Conservation (phyloP, 306 rosid species). For the Pachyrhizus erosus region DNA sequence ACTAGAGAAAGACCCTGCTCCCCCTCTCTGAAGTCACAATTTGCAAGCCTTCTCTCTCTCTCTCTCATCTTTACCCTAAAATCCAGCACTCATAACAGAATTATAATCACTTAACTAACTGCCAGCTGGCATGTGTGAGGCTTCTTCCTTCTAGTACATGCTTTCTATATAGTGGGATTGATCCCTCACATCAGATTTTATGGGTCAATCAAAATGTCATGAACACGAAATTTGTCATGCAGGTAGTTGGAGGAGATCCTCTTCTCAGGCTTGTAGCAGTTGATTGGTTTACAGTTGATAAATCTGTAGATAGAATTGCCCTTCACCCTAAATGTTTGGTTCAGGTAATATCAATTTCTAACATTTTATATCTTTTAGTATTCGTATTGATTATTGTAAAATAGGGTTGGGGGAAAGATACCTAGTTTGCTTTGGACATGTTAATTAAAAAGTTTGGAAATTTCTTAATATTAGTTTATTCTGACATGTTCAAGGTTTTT, state of each 20-base stretch:
- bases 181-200: background rate
- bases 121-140: background rate
- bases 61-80: background rate
- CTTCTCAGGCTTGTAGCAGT: conserved; percentile 86
- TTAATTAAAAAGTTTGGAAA: background rate
- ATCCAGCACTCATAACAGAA: background rate
- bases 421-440: conserved; percentile 2
- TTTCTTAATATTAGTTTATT: background rate
- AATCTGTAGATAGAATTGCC: conserved; percentile 65
- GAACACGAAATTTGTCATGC: conserved; percentile 30
- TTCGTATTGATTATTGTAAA: conserved; percentile 12
- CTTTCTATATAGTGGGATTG: background rate
- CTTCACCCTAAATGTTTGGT: conserved; percentile 72
- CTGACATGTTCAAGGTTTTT: background rate
- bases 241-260: conserved; percentile 95
- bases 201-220: background rate
- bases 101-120: background rate
- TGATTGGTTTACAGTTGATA: conserved; percentile 88
- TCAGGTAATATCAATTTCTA: conserved; percentile 66
- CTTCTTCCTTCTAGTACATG: background rate
- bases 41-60: background rate
- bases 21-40: background rate
- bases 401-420: conserved; percentile 23
- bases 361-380: conserved; percentile 19
- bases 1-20: background rate